phyloP scores from a whole-genome alignment of 1,284 basidiomycete species.

The Volvariella volvacea region DNA sequence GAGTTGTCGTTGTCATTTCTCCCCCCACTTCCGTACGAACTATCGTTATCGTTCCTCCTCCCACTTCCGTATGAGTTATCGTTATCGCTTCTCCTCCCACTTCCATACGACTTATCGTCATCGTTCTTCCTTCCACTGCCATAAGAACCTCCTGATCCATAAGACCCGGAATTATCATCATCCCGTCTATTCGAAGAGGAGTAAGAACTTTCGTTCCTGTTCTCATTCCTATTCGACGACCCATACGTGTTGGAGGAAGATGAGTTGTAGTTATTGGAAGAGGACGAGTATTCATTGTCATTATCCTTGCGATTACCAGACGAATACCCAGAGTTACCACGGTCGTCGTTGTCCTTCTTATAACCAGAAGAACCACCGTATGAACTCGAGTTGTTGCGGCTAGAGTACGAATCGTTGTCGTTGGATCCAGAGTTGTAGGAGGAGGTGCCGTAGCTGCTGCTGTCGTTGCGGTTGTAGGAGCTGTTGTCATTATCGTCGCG shows the following conservation, averaged over 20 bases:
- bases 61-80: constrained; percentile 11
- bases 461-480: constrained; percentile 8
- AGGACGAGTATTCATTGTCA: constrained; percentile 16
- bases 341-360: constrained; percentile 10
- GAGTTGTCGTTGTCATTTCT: constrained; percentile 13
- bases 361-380: constrained; percentile 15
- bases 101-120: too few relatives aligned
- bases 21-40: too few relatives aligned
- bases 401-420: constrained; percentile 11
- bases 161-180: too few relatives aligned
- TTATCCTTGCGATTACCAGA: constrained; percentile 12
- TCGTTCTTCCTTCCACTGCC: too few relatives aligned
- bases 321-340: constrained; percentile 15
- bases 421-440: constrained; percentile 10
- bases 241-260: constrained; percentile 18
- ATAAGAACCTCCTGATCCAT: too few relatives aligned
- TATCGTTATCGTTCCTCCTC: too few relatives aligned
- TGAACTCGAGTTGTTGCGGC: constrained; percentile 11
- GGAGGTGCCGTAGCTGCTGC: constrained; percentile 5
- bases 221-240: too few relatives aligned
- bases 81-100: too few relatives aligned
- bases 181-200: constrained; percentile 13
- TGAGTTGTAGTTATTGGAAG: constrained; percentile 16
- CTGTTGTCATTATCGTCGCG: constrained; percentile 8
- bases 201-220: constrained; percentile 2